Base-by-base conservation (phyloP, 257 asterid genomes). In the Cynanchum wilfordii region DNA sequence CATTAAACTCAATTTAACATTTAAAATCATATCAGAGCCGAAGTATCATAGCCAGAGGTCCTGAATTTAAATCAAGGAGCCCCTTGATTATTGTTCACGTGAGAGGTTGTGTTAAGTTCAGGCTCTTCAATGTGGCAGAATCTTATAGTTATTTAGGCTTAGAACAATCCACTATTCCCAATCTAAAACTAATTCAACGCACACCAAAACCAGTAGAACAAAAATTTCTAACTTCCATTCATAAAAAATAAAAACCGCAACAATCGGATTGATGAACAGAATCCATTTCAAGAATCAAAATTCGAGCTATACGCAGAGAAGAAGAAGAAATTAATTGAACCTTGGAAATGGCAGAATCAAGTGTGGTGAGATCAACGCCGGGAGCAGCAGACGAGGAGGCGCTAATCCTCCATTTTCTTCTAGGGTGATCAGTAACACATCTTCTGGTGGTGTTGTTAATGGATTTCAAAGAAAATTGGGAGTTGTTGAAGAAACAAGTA, bases 371-470 rank as follows among this genome's bases (percentile, higher is more conserved):
- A 76, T 88, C 86, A 57, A 87, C 87, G n/a, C 91, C 92, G 8
- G 93, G 89, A 51, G 87, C 89, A 75, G 96, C 87, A 12, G 98
- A 84, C 19, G 97, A 88, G n/a, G 94, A 79, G 59, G 91, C 88
- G 63, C 80, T 80, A 47, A 82, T 52, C 66, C 55, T 69, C 55
- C 69, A 78, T 40, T 58, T 78, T 49, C 63, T 65, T 54, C 63
- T 65, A 30, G 81, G 79, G 54, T 72, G 77, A n/a, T n/a, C n/a
- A 12, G 72, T 27, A 54, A 62, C 63, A 52, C 73, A 49, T 29
- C 30, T 25, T 65, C 42, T 71, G 59, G 8, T 63, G 27, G 49
- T 71, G 59, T 10, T 63, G 27, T 55, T 66, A 36, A 67, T 36
- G 54, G 6, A 22, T 50, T 33, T 69, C 20, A 52, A 45, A 27